Percentiles rank a stretch among this genome's conserved stretches.
These are phyloP conservation scores for Naganishia antarctica DNA, from an alignment of 768 basidiomycete genomes.

Conservation along the genomic window DNA sequence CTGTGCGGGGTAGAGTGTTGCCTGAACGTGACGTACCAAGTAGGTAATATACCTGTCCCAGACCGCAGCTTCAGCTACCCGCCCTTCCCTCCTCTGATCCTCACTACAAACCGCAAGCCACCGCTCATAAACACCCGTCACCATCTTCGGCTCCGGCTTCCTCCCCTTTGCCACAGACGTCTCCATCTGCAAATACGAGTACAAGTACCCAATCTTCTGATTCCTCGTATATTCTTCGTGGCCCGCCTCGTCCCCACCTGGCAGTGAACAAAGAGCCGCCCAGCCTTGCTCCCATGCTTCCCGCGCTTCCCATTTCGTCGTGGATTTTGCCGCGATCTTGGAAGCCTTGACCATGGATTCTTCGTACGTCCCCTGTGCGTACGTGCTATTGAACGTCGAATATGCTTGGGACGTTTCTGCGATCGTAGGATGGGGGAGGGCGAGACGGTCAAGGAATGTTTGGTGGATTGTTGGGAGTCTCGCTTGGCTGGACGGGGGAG, in stretches of 20 bases:
- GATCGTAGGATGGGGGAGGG: constrained; percentile 23
- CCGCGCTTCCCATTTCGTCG: constrained; percentile 61
- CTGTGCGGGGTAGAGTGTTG: neutral
- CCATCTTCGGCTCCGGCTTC: constrained; percentile 23
- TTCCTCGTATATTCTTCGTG: neutral
- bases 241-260: neutral
- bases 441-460: neutral
- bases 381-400: constrained; percentile 78
- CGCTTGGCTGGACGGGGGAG: constrained; percentile 21
- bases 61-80: constrained; percentile 35
- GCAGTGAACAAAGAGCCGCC: constrained; percentile 37
- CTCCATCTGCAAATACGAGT: constrained; percentile 26
- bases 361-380: constrained; percentile 74
- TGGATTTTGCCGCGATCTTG: constrained; percentile 61
- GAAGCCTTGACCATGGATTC: constrained; percentile 69
- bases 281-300: constrained; percentile 58
- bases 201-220: constrained; percentile 25
- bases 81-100: constrained; percentile 33
- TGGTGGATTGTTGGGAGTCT: neutral
- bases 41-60: constrained; percentile 39
- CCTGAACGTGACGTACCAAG: constrained; percentile 31
- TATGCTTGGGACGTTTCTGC: constrained; percentile 79
- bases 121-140: constrained; percentile 19
- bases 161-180: neutral
- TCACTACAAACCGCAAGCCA: constrained; percentile 16